These are phyloP conservation scores for Actinomucor elegans DNA, from an alignment of 371 early-diverging fungal genomes.

Conservation along the genomic window DNA sequence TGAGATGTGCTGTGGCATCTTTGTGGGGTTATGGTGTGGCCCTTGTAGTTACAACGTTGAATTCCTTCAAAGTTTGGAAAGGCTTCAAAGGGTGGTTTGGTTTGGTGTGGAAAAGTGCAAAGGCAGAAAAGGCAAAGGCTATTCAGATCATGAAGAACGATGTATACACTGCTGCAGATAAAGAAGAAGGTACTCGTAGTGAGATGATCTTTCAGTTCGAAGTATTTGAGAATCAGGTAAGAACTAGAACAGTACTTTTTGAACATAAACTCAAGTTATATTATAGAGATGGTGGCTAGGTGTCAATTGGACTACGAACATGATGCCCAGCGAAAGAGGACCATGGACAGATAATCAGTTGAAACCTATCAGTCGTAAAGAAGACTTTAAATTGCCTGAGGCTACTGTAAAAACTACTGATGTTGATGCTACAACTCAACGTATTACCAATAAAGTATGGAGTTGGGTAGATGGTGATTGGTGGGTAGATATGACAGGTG, in stretches of 20 bases:
- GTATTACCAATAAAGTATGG: constrained; percentile 35
- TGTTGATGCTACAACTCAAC: constrained; percentile 7
- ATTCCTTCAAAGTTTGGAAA: too few relatives aligned
- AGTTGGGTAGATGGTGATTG: constrained; percentile 47
- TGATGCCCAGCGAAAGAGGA: constrained; percentile 46
- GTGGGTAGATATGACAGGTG: constrained; percentile 56
- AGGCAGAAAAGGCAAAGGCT: constrained; percentile 24
- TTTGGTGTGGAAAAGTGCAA: constrained; percentile 3
- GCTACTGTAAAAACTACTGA: constrained; percentile 9
- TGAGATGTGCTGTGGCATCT: constrained; percentile 20
- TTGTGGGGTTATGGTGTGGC: constrained; percentile 42
- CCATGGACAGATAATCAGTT: constrained; percentile 43
- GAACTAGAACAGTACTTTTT: too few relatives aligned
- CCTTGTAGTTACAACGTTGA: neutral
- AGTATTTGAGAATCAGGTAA: constrained; percentile 49
- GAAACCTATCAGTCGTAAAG: constrained; percentile 34
- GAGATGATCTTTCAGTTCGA: constrained; percentile 53
- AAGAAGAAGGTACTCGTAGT: constrained; percentile 17
- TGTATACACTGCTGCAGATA: neutral
- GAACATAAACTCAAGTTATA: too few relatives aligned
- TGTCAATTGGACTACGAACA: constrained; percentile 48
- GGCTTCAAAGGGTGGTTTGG: neutral
- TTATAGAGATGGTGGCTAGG: constrained; percentile 55
- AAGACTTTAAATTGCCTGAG: constrained; percentile 35
- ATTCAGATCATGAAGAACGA: neutral